A percentile compares a stretch with the other conserved stretches of the same genome.
phyloP scores from a whole-genome alignment of 1,284 basidiomycete genomes.

The Coriolopsis trogii region DNA sequence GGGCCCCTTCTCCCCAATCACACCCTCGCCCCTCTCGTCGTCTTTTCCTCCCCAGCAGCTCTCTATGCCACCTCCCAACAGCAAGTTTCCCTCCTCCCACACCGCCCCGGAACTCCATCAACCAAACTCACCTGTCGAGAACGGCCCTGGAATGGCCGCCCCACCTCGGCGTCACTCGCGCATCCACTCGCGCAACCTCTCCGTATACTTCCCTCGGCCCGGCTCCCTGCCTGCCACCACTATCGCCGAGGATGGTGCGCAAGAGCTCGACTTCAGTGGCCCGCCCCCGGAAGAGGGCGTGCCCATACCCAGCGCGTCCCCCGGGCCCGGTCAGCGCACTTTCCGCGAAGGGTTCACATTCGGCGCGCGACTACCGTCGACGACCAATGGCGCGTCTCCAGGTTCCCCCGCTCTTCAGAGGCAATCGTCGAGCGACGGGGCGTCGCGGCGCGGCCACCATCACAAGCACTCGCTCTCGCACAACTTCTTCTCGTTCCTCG shows the following conservation, averaged over 20 bases:
- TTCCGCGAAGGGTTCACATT: conserved; percentile 70
- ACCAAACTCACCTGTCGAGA: conserved; percentile 15
- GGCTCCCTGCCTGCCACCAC: conserved; percentile 60
- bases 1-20: conserved; percentile 53
- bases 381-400: conserved; percentile 26
- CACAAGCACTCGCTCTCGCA: conserved; percentile 94
- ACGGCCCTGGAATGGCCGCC: conserved; percentile 24
- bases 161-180: conserved; percentile 65
- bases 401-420: conserved; percentile 22
- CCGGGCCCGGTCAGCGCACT: conserved; percentile 33
- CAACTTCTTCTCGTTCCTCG: conserved; percentile 78
- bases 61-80: conserved; percentile 25
- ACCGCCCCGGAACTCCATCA: conserved; percentile 29
- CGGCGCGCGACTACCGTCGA: conserved; percentile 47
- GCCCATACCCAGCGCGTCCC: conserved; percentile 49
- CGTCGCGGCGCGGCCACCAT: conserved; percentile 78
- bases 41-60: conserved; percentile 43
- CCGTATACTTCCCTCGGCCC: conserved; percentile 87
- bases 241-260: conserved; percentile 68
- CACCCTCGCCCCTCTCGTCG: conserved; percentile 52
- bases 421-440: conserved; percentile 35
- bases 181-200: conserved; percentile 89
- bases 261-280: conserved; percentile 51
- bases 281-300: conserved; percentile 48
- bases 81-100: conserved; percentile 22